Base-by-base conservation (phyloP, 306 rosid species). In the Senna siamea region DNA sequence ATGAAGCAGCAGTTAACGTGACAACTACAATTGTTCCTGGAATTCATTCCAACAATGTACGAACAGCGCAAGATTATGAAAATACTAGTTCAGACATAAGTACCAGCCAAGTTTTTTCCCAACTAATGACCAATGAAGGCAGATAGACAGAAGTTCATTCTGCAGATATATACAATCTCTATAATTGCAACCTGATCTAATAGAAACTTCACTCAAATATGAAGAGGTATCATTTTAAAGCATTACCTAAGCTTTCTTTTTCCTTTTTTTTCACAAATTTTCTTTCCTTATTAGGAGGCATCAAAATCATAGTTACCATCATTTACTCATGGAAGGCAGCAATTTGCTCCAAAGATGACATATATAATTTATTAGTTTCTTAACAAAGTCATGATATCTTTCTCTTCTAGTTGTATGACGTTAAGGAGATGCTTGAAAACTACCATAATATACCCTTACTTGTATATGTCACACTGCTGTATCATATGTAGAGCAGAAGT, bases 61-160 rank as follows among this genome's bases (percentile, higher is more conserved):
- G 86, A 75, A 55, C 51, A 28, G 83, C 70, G 41, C 86, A 82
- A 56, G 78, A 64, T 60, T 82, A 80, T 76, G 85, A 60, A 41
- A 70, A 68, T 77, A 79, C 77, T 50, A 74, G 62, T 69, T 79
- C 84, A 46, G 97, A 89, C 74, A 69, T 83, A 19, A 87, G 88
- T 79, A 83, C 92, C 52, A 92, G 90, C 76, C 73, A 72, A 81
- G 93, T 90, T 40, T 95, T 92, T 84, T 95, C 99, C 30, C 98
- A 95, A 77, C 86, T 95, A 87, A 85, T 95, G 64, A 92, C 82
- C 76, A 95, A 88, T 47, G 90, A 85, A 70, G 98, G 99, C 67
- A 90, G 99, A 89, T 95, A 84, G 85, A 79, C 79, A 76, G 53
- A 59, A 40, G 55, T 14, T 55, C 50, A 60, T 70, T 75, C 81